Evolutionary conservation across 1,284 basidiomycete species (phyloP).

Genomic region (Ganoderma leucocontextum): DNA sequence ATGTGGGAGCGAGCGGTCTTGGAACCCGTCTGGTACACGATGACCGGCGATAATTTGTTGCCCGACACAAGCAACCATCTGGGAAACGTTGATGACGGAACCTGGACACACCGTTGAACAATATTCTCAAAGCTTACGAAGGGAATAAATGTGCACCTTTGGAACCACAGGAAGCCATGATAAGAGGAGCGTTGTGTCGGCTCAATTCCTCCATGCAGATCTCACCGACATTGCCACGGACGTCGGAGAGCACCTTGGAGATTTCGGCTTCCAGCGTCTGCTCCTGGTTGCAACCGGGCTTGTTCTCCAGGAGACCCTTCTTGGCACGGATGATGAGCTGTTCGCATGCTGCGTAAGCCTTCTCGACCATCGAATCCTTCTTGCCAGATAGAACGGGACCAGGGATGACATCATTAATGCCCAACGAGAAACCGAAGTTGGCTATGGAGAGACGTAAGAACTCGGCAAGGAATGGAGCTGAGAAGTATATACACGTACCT

Average conservation of each 20-base stretch:
- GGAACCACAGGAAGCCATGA: conserved; percentile 99
- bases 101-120: conserved; percentile 55
- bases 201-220: conserved; percentile 99
- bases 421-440: conserved; percentile 97
- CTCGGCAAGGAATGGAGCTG: no score
- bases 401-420: conserved; percentile 99
- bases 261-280: conserved; percentile 97
- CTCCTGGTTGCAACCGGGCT: conserved; percentile 96
- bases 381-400: conserved; percentile 82
- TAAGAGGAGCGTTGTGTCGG: conserved; percentile 94
- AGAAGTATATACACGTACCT: conserved; percentile 55
- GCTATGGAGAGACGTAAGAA: conserved; percentile 55
- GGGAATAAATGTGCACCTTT: conserved; percentile 68
- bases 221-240: conserved; percentile 95
- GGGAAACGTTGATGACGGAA: conserved; percentile 98
- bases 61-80: conserved; percentile 99
- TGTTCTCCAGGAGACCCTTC: conserved; percentile 93
- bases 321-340: conserved; percentile 91
- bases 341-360: conserved; percentile 90
- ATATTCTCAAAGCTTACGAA: not conserved
- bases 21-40: conserved; percentile 99
- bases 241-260: conserved; percentile 92
- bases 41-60: conserved; percentile 99
- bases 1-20: conserved; percentile 98
- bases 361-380: conserved; percentile 90